A percentile compares a stretch with the other conserved stretches of the same genome.
phyloP scores from a whole-genome alignment of 1,284 basidiomycete genomes.

The Xerocomus nothofagi region DNA sequence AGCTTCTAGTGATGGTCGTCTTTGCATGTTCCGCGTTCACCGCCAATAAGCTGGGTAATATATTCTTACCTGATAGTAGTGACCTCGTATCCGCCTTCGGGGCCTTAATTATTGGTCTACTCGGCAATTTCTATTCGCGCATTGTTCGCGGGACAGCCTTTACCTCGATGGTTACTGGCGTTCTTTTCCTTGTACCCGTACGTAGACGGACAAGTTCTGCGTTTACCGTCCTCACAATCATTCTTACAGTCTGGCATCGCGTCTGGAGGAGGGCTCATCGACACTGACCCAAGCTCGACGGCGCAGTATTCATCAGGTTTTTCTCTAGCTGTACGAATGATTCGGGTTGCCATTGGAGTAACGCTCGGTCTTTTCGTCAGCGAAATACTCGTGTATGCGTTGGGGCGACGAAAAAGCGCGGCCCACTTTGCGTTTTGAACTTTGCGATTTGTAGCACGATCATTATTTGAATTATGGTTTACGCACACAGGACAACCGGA shows the following conservation, averaged over 20 bases:
- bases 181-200: conserved; percentile 82
- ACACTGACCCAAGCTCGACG: conserved; percentile 61
- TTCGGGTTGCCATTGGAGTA: conserved; percentile 84
- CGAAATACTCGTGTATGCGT: conserved; percentile 75
- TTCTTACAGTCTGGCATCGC: conserved; percentile 73
- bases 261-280: conserved; percentile 79
- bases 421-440: conserved; percentile 75
- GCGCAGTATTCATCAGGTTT: conserved; percentile 67
- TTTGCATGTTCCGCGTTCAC: conserved; percentile 78
- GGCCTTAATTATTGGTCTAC: conserved; percentile 78
- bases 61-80: conserved; percentile 49
- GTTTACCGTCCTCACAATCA: conserved; percentile 1
- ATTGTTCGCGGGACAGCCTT: conserved; percentile 80
- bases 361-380: conserved; percentile 82
- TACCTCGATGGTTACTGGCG: conserved; percentile 86
- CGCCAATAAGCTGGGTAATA: conserved; percentile 60
- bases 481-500: not conserved
- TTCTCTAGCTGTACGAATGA: conserved; percentile 72
- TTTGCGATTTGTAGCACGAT: not conserved
- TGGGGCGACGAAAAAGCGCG: conserved; percentile 71
- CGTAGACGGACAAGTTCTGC: conserved; percentile 10
- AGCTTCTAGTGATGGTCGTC: conserved; percentile 75
- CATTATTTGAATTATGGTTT: not conserved
- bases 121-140: conserved; percentile 81
- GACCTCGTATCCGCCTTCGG: conserved; percentile 73